Conservation (phyloP, 2,329 filamentous ascomycete species). For the Dothidotthia symphoricarpi region DNA sequence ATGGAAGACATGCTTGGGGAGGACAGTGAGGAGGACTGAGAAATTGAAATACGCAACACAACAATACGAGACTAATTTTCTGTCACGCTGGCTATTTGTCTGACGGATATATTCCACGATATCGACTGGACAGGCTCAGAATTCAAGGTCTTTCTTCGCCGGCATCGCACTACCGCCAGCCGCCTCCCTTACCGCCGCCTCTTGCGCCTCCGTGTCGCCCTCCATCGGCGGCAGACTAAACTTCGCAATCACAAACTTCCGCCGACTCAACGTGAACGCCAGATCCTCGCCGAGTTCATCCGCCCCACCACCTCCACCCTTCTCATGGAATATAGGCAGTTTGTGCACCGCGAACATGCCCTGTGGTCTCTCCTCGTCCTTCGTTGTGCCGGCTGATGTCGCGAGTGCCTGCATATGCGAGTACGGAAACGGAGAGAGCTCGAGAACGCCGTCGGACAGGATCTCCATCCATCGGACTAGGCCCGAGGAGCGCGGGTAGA, state of each 20-base stretch:
- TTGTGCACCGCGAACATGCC: constrained; percentile 82
- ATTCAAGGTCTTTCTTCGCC: constrained; percentile 63
- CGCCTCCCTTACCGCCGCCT: constrained; percentile 40
- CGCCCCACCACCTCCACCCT: constrained; percentile 71
- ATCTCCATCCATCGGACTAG: constrained; percentile 84
- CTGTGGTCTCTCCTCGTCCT: constrained; percentile 73
- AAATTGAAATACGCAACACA: constrained; percentile 1
- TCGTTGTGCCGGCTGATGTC: constrained; percentile 51
- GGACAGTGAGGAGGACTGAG: constrained; percentile 31
- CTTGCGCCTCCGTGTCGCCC: constrained; percentile 65
- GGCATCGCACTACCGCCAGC: constrained; percentile 53
- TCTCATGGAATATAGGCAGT: constrained; percentile 82
- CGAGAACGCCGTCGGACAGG: constrained; percentile 79
- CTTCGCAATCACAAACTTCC: constrained; percentile 79
- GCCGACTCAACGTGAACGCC: constrained; percentile 83
- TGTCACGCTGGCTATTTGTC: constrained; percentile 7
- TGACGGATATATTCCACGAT: not conserved
- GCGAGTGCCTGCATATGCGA: constrained; percentile 51
- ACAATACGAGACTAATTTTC: too few relatives aligned
- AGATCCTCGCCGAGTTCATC: constrained; percentile 73
- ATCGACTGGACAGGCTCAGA: constrained; percentile 39
- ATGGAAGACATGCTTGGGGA: constrained; percentile 59
- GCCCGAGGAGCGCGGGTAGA: constrained; percentile 73
- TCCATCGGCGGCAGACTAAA: constrained; percentile 87
- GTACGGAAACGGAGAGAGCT: constrained; percentile 73